Evolutionary conservation across 2,329 filamentous ascomycete species (phyloP), one percentile per base, ranked within the genome.

Genomic region (Ceratocystis smalleyi): DNA sequence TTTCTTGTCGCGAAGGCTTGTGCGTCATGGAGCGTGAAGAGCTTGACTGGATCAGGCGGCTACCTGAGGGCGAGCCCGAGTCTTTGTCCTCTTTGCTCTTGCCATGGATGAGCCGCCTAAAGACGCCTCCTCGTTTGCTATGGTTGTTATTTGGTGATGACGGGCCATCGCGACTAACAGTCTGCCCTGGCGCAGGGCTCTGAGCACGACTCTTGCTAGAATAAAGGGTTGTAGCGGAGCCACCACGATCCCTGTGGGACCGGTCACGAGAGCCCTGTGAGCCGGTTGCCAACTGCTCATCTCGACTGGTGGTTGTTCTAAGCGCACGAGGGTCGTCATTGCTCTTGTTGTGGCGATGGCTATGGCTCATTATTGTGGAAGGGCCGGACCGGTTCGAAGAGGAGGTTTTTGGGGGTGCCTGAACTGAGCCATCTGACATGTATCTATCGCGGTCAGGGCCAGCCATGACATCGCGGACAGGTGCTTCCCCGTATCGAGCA

Each of bases 181-280:
- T 78, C 73, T 59, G 49, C 40, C 89, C 94, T 6, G 91, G 88
- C 0, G 89, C 89, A 30, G 91, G 90, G 73, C 91, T 95, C 67
- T 88, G 83, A 12, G 89, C 85, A 68, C 91, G 85, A 24, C 79
- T 79, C 67, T 75, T 75, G 59, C 77, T 73, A 68, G 72, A 69
- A 76, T 81, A 72, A 78, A 79, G 71, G 60, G 71, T 76, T 51
- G 73, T 71, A 35, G 71, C 70, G 35, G 77, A 77, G 61, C 74
- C 75, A 43, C 74, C 77, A 64, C 79, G 79, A 67, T 85, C 84
- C 72, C 81, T 83, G 71, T 75, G 70, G 65, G 69, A 69, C 7
- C 65, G 61, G 32, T 64, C 65, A 2, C 65, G 61, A 7, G 57
- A 30, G n/a, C 43, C 47, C 6, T 47, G 43, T 1, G 17, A 24